A percentile compares a stretch with the other conserved stretches of the same genome.
Evolutionary conservation across 352 stramenopile genomes (phyloP).

Genomic region (Phytophthora tentaculata): DNA sequence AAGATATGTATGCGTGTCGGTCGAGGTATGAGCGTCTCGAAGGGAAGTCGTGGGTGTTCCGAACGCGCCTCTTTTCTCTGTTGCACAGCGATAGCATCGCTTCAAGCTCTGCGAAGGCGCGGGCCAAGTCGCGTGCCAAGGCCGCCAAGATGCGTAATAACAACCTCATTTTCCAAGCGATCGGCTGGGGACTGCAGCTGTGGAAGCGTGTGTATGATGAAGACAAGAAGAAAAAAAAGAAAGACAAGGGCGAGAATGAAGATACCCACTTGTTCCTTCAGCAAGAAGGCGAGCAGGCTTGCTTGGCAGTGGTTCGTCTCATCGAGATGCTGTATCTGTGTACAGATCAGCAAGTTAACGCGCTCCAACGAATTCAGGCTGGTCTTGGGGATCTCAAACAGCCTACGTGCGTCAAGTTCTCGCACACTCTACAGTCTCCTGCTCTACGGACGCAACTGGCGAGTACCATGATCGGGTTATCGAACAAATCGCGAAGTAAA

Average conservation of each 20-base stretch:
- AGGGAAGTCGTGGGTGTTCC: conserved; percentile 58
- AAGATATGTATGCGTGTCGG: conserved; percentile 66
- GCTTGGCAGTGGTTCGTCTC: conserved; percentile 65
- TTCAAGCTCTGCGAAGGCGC: conserved; percentile 39
- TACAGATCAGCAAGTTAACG: conserved; percentile 78
- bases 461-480: conserved; percentile 73
- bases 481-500: conserved; percentile 76
- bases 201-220: conserved; percentile 77
- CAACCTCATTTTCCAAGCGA: conserved; percentile 65
- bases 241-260: conserved; percentile 18
- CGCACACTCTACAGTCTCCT: conserved; percentile 64
- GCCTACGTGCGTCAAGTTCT: conserved; percentile 62
- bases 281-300: conserved; percentile 71
- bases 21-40: conserved; percentile 58
- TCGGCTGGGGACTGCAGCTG: conserved; percentile 56
- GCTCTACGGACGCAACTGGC: conserved; percentile 66
- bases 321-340: conserved; percentile 85
- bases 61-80: conserved; percentile 64
- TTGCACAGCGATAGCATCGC: conserved; percentile 49
- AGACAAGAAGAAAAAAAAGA: conserved; percentile 36
- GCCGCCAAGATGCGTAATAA: conserved; percentile 70
- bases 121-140: conserved; percentile 42
- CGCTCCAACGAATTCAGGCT: conserved; percentile 69
- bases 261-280: conserved; percentile 26
- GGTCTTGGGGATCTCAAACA: conserved; percentile 62